A percentile compares a stretch with the other conserved stretches of the same genome.
phyloP scores from a whole-genome alignment of 441 rosid genomes.

The Syzygium syzygioides region DNA sequence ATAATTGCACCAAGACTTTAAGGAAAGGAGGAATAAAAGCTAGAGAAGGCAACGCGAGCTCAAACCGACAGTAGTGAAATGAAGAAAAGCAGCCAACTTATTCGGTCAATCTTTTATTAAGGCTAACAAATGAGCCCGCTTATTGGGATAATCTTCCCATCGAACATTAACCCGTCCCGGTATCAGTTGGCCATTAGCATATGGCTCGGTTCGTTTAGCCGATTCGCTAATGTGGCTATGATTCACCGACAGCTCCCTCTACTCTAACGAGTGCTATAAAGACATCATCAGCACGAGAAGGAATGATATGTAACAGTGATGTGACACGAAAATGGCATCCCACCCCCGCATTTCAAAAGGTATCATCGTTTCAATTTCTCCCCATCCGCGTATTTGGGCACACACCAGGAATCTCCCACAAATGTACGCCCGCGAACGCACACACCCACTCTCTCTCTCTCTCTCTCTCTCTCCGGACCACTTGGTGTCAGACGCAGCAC shows the following conservation, averaged over 20 bases:
- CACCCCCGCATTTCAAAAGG: neutral
- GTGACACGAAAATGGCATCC: neutral
- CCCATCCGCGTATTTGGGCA: neutral
- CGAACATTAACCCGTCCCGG: neutral
- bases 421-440: neutral
- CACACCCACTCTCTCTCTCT: neutral
- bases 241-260: neutral
- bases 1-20: neutral
- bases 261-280: neutral
- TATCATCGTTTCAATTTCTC: neutral
- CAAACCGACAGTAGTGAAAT: neutral
- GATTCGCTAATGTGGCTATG: too few species aligned
- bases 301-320: neutral
- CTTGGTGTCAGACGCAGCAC: neutral
- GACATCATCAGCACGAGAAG: neutral
- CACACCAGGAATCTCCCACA: neutral
- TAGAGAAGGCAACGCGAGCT: neutral
- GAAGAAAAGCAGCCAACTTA: neutral
- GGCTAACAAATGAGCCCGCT: neutral
- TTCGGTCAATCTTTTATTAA: neutral
- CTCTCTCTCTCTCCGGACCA: neutral
- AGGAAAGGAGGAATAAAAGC: neutral
- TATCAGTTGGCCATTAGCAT: neutral
- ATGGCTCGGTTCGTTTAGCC: neutral
- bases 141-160: too few species aligned